Base-by-base conservation (phyloP, 495 filamentous ascomycete genomes). In the Aspergillus ellipticus region DNA sequence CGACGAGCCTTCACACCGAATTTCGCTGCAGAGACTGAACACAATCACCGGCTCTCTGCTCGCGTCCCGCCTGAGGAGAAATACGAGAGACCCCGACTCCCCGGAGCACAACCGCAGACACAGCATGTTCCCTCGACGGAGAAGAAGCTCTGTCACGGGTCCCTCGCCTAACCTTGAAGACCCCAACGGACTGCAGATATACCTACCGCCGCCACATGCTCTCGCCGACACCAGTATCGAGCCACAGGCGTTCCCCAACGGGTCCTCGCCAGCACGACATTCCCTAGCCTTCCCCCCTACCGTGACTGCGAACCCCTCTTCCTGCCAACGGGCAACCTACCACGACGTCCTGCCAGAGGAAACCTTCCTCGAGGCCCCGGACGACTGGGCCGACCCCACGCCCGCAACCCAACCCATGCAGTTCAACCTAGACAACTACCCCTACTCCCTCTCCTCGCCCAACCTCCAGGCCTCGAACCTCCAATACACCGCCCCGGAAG, bases 361-460 rank as follows among this genome's bases (percentile, higher is more conserved):
- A 17, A 16, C 42, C 20, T n/a, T n/a, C n/a, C n/a, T n/a, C n/a
- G n/a, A n/a, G n/a, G 42, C 42, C 11, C 49, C 33, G 8, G 17
- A 28, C 20, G 52, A 53, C 28, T 53, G 42, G 54, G 55, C 58
- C 29, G 57, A 56, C 13, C 33, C 58, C 19, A 54, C 65, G 49
- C 59, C 63, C 20, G 39, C 60, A 26, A 59, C 60, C 8, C 66
- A 54, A n/a, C 24, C 28, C 2, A 56, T 42, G n/a, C 41, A 37
- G 52, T 61, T 29, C 31, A 62, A 65, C 16, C 56, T 68, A 20
- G 63, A 69, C 35, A 60, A 60, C n/a, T 64, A 70, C 31, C 64
- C 67, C 6, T 76, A 67, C 56, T 72, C 72, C 17, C 48, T 73
- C 15, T 74, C 72, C n/a, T 74, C 74, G 4, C 74, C 74, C 19